A percentile compares a stretch with the other conserved stretches of the same genome.
Conservation (phyloP, 2,329 filamentous ascomycete species). For the Chrysoporthe deuterocubensis region DNA sequence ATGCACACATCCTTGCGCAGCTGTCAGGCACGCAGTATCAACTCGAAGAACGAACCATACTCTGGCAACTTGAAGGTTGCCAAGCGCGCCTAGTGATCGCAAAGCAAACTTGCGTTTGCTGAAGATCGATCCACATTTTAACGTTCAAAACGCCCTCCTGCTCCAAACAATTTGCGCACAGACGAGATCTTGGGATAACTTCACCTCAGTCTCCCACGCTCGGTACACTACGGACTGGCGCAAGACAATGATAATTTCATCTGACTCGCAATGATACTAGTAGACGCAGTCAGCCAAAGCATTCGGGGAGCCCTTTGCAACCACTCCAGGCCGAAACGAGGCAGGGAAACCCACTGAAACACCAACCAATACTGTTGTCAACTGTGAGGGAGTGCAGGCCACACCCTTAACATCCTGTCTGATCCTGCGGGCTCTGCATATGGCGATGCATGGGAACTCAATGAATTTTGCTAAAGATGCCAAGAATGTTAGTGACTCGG, state of each 20-base stretch:
- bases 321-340: background rate
- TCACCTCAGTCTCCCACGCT: background rate
- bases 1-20: background rate
- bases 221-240: slow-evolving; percentile 5
- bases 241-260: background rate
- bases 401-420: background rate
- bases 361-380: background rate
- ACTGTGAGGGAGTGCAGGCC: background rate
- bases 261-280: background rate
- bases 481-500: background rate
- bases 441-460: background rate
- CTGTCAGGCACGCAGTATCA: background rate
- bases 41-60: background rate
- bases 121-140: slow-evolving; percentile 5
- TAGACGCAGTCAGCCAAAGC: background rate
- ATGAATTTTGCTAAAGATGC: background rate
- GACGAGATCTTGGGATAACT: slow-evolving; percentile 13
- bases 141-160: slow-evolving; percentile 21
- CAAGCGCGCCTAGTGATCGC: background rate
- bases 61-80: background rate
- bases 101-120: slow-evolving; percentile 6
- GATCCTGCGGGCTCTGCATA: background rate
- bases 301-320: background rate
- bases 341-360: background rate
- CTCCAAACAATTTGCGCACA: slow-evolving; percentile 18